phyloP scores from a whole-genome alignment of 495 filamentous ascomycete genomes.

The Penicillium longicatenatum region DNA sequence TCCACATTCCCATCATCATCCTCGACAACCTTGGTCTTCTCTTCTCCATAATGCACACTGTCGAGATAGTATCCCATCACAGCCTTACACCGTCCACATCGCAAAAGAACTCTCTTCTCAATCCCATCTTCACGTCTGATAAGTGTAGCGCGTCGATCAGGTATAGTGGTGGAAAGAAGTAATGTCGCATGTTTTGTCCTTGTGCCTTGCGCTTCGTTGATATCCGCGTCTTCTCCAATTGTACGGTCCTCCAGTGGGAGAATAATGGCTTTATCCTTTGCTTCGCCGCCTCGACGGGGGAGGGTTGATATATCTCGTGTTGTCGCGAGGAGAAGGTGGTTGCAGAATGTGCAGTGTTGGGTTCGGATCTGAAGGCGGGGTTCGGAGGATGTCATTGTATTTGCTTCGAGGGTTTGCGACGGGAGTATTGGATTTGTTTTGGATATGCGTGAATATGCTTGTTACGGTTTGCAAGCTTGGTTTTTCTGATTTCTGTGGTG shows the following conservation, averaged over 20 bases:
- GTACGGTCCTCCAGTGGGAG: constrained; percentile 24
- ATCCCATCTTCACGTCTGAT: constrained; percentile 68
- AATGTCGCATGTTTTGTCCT: constrained; percentile 45
- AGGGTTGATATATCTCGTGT: constrained; percentile 57
- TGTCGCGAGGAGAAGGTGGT: constrained; percentile 67
- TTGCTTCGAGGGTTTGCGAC: not conserved
- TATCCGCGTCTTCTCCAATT: constrained; percentile 3
- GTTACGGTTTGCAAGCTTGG: not conserved
- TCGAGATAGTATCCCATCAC: constrained; percentile 63
- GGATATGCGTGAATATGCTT: not conserved
- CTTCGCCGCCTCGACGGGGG: constrained; percentile 47
- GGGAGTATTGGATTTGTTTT: not conserved
- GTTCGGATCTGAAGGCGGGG: constrained; percentile 51
- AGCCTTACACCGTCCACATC: constrained; percentile 66
- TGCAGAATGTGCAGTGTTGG: constrained; percentile 75
- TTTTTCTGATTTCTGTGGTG: not conserved
- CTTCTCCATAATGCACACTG: constrained; percentile 33
- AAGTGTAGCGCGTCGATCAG: constrained; percentile 54
- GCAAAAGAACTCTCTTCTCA: constrained; percentile 63
- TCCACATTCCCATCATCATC: not conserved
- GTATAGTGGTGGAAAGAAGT: constrained; percentile 47
- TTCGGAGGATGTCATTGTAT: constrained; percentile 12
- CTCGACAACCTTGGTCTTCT: not conserved
- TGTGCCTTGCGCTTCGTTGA: not conserved
- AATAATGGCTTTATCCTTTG: constrained; percentile 31